Conservation (phyloP, 768 basidiomycete species). For the Basidioascus undulatus region DNA sequence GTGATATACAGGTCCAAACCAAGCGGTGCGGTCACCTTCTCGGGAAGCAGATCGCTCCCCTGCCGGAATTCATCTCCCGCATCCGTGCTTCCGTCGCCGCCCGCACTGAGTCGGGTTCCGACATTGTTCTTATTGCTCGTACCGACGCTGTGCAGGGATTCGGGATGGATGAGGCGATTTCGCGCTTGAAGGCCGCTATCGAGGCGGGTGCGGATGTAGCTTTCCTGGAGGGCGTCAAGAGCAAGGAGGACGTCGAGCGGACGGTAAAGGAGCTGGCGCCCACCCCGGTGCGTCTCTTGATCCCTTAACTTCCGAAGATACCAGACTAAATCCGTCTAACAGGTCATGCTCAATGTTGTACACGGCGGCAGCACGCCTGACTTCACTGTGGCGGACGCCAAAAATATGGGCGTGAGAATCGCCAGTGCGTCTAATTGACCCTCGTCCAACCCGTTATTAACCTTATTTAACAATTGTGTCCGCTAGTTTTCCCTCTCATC, state of each 20-base stretch:
- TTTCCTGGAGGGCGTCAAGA: slow-evolving; percentile 58
- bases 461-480: background rate
- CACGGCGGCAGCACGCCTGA: slow-evolving; percentile 53
- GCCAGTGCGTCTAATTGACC: slow-evolving; percentile 31
- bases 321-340: background rate
- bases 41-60: slow-evolving; percentile 58
- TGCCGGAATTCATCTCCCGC: slow-evolving; percentile 47
- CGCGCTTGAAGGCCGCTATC: slow-evolving; percentile 40
- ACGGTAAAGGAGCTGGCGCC: slow-evolving; percentile 46
- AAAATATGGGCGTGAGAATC: slow-evolving; percentile 44
- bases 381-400: slow-evolving; percentile 44
- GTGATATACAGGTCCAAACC: no score
- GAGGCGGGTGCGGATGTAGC: slow-evolving; percentile 55
- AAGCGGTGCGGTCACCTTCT: slow-evolving; percentile 58
- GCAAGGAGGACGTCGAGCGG: slow-evolving; percentile 33
- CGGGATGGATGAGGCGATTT: slow-evolving; percentile 52
- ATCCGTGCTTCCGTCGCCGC: slow-evolving; percentile 56
- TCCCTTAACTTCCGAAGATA: background rate
- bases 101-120: slow-evolving; percentile 44
- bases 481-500: slow-evolving; percentile 44
- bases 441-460: background rate
- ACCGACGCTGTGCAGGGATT: slow-evolving; percentile 56
- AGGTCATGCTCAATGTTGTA: slow-evolving; percentile 55
- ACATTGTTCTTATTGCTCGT: slow-evolving; percentile 53
- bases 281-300: slow-evolving; percentile 30